These are phyloP conservation scores for Xylaria bambusicola DNA, from an alignment of 495 filamentous ascomycete genomes.

Conservation along the genomic window DNA sequence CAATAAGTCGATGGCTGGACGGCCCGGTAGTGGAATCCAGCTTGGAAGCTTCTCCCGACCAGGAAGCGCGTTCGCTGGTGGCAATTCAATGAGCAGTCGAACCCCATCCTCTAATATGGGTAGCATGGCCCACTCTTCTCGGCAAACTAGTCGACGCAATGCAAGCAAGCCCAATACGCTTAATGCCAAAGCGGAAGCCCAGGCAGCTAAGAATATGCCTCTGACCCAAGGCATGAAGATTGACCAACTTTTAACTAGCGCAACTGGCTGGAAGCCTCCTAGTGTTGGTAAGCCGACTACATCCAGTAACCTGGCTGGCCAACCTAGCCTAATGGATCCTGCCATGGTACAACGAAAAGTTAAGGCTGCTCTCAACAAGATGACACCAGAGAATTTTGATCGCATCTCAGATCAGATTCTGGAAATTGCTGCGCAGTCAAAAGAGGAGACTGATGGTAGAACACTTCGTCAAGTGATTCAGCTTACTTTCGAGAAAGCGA, in stretches of 20 bases:
- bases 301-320: constrained; percentile 44
- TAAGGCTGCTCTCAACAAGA: constrained; percentile 98
- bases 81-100: constrained; percentile 47
- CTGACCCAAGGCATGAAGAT: constrained; percentile 79
- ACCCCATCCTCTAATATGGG: constrained; percentile 52
- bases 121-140: constrained; percentile 50
- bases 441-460: constrained; percentile 90
- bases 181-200: constrained; percentile 59
- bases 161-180: constrained; percentile 65
- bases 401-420: constrained; percentile 93
- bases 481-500: constrained; percentile 98
- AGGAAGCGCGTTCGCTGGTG: constrained; percentile 60
- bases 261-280: constrained; percentile 86
- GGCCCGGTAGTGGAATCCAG: constrained; percentile 47
- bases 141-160: constrained; percentile 55
- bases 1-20: constrained; percentile 41
- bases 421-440: constrained; percentile 89
- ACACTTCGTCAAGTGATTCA: constrained; percentile 97
- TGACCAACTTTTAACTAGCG: constrained; percentile 70
- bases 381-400: constrained; percentile 99
- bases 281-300: constrained; percentile 55
- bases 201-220: constrained; percentile 80
- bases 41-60: constrained; percentile 60
- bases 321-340: constrained; percentile 69
- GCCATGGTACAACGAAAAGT: constrained; percentile 98